Evolutionary conservation across 768 basidiomycete species (phyloP).

Genomic region (Kwoniella sp.): DNA sequence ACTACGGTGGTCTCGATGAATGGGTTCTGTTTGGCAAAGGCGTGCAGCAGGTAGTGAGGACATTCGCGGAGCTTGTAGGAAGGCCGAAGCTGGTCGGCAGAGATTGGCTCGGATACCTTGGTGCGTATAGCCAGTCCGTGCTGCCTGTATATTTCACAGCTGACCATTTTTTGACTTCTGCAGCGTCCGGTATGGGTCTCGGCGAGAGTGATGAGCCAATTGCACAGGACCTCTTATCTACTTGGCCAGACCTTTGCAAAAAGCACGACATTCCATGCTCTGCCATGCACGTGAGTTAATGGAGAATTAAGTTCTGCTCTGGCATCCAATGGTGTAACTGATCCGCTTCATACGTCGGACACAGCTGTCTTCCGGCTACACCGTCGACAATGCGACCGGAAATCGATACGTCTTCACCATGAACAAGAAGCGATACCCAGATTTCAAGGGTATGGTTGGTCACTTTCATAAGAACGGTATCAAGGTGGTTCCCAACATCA

Average conservation of each 20-base stretch:
- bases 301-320: background rate
- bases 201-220: conserved; percentile 50
- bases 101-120: conserved; percentile 51
- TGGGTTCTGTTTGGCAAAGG: conserved; percentile 45
- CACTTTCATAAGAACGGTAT: conserved; percentile 52
- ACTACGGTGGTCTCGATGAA: conserved; percentile 52
- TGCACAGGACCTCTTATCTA: conserved; percentile 49
- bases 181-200: conserved; percentile 49
- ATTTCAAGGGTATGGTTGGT: conserved; percentile 49
- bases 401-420: conserved; percentile 49
- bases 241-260: conserved; percentile 51
- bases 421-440: conserved; percentile 53
- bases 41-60: conserved; percentile 38
- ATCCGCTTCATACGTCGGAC: too few species aligned
- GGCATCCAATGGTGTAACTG: too few species aligned
- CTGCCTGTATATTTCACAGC: too few species aligned
- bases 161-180: background rate
- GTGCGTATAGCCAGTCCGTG: conserved; percentile 24
- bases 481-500: conserved; percentile 54
- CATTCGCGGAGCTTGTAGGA: conserved; percentile 47
- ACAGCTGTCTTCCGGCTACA: conserved; percentile 53
- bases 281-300: conserved; percentile 45
- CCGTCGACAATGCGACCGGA: conserved; percentile 32
- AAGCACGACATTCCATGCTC: conserved; percentile 54
- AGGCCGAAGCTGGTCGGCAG: conserved; percentile 44